phyloP scores from a whole-genome alignment of 768 basidiomycete species.

The Tylopilus plumbeoviolaceoides region DNA sequence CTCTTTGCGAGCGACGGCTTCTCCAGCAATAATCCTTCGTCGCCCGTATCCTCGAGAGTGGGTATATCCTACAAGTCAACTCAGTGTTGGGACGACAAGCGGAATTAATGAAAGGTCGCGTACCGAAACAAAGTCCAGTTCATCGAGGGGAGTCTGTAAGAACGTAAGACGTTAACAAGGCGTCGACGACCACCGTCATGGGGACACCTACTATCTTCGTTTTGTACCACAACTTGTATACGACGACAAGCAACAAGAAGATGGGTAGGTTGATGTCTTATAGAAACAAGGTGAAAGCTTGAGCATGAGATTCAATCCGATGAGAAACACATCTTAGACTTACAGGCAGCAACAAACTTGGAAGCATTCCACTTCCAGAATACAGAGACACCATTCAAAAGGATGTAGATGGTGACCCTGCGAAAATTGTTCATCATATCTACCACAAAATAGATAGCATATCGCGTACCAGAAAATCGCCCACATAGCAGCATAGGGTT shows the following conservation, averaged over 20 bases:
- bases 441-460: constrained; percentile 10
- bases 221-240: constrained; percentile 37
- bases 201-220: constrained; percentile 18
- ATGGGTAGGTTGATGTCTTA: constrained; percentile 39
- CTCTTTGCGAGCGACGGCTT: constrained; percentile 4
- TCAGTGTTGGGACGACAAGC: neutral
- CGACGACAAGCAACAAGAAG: constrained; percentile 42
- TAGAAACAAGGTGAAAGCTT: neutral
- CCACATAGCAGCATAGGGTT: constrained; percentile 70
- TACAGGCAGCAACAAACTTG: constrained; percentile 45
- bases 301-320: neutral
- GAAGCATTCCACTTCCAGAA: constrained; percentile 61
- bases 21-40: constrained; percentile 13
- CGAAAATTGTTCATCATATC: neutral
- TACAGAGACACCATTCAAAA: constrained; percentile 51
- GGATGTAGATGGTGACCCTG: constrained; percentile 46
- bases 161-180: neutral
- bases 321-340: neutral
- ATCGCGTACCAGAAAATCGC: constrained; percentile 61
- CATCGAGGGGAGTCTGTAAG: constrained; percentile 22
- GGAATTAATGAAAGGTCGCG: constrained; percentile 13
- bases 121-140: constrained; percentile 73
- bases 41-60: constrained; percentile 63
- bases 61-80: constrained; percentile 52
- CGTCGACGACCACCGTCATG: neutral